Evolutionary conservation across 371 early-diverging fungal species (phyloP).

Genomic region (Lichtheimia corymbifera): DNA sequence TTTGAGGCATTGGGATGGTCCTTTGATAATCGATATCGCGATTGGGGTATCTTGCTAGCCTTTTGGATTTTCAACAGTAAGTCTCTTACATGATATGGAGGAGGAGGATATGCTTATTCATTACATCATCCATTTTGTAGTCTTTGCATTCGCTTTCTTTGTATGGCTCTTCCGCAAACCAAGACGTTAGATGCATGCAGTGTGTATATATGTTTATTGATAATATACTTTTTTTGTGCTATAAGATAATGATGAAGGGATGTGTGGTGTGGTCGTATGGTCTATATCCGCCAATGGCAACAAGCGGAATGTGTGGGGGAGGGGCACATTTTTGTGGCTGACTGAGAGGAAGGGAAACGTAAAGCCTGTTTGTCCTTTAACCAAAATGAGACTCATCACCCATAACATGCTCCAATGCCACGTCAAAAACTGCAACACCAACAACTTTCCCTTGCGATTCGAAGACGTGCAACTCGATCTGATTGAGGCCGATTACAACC

Average conservation of each 20-base stretch:
- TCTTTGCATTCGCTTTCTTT: constrained; percentile 44
- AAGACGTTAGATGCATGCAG: constrained; percentile 28
- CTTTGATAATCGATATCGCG: constrained; percentile 65
- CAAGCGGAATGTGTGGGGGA: too few relatives aligned
- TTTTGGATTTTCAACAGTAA: constrained; percentile 52
- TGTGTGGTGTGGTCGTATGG: too few relatives aligned
- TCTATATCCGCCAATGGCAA: too few relatives aligned
- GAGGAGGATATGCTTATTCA: constrained; percentile 18
- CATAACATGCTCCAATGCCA: constrained; percentile 99
- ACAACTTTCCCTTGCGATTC: constrained; percentile 89
- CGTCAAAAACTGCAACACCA: constrained; percentile 87
- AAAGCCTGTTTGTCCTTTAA: neutral
- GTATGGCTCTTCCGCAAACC: constrained; percentile 49
- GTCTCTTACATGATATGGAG: constrained; percentile 24
- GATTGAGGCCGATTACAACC: constrained; percentile 84
- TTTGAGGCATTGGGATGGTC: constrained; percentile 46
- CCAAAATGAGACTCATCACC: constrained; percentile 86
- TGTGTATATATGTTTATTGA: neutral
- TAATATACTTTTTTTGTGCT: neutral
- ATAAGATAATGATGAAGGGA: too few relatives aligned
- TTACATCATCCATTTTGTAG: too few relatives aligned
- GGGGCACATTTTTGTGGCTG: too few relatives aligned
- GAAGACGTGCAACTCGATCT: constrained; percentile 83
- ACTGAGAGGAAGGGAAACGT: too few relatives aligned
- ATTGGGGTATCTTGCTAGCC: constrained; percentile 58